Percentiles rank a stretch among this genome's conserved stretches.
Evolutionary conservation across 257 asterid genomes (phyloP).

Genomic region (Ilex aquifolium): DNA sequence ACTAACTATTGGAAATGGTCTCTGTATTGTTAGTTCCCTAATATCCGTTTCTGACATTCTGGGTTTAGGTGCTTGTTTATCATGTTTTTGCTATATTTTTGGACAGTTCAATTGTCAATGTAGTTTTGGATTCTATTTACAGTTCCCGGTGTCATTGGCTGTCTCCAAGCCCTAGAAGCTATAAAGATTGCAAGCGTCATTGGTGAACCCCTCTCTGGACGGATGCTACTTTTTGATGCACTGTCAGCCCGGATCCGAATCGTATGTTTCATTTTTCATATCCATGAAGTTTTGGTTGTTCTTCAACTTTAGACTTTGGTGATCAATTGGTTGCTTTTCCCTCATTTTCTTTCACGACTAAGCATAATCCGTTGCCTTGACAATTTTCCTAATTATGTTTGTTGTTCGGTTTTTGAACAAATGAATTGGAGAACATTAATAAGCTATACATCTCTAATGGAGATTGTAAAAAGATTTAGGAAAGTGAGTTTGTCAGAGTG

Average conservation of each 20-base stretch:
- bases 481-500: no score
- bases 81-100: neutral
- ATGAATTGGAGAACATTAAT: no score
- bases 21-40: no score
- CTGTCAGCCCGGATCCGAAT: constrained; percentile 66
- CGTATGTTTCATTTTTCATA: constrained; percentile 35
- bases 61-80: neutral
- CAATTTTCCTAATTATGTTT: no score
- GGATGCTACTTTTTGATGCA: constrained; percentile 85
- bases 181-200: constrained; percentile 72
- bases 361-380: no score
- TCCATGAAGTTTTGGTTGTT: neutral
- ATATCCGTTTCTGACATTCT: neutral
- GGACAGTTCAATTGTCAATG: neutral
- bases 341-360: no score
- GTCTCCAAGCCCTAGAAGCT: constrained; percentile 94
- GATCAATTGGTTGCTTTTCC: neutral
- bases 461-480: no score
- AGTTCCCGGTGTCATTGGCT: constrained; percentile 96
- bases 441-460: no score
- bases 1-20: no score
- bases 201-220: constrained; percentile 90
- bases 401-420: no score
- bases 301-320: neutral
- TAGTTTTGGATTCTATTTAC: constrained; percentile 13